Evolutionary conservation across 2,329 filamentous ascomycete genomes (phyloP), one percentile per base, ranked within the genome.

Genomic region (Aspergillus latus): DNA sequence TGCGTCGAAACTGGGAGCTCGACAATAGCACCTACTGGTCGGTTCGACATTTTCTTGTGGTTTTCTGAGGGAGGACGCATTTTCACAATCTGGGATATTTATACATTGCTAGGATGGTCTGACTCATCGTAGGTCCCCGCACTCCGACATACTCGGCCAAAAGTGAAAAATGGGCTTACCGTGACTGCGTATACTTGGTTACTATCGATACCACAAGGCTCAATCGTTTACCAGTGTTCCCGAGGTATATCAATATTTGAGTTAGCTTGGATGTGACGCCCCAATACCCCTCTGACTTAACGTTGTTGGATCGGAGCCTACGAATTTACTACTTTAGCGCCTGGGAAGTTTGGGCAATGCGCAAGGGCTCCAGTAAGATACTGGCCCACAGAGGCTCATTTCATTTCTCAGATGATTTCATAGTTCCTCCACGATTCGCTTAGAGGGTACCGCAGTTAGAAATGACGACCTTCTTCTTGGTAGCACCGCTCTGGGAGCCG

Each of bases 401-500:
- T 47, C 11, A 15, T 32, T 47, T 36, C 26, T 15, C 4, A 15
- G 9, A 15, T 21, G 15, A n/a, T 16, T 11, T n/a, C 11, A 32
- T 11, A 37, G 32, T 7, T 11, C 10, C 13, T 21, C n/a, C 6
- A 7, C 39, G 6, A n/a, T 15, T 3, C 34, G 29, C 42, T 44
- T 48, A 54, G 32, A 48, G 2, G 45, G 46, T 45, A 21, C 52
- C 39, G n/a, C 30, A 39, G 13, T 34, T 21, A n/a, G 46, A 7
- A 15, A 49, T 13, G 9, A 10, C 13, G 43, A 55, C 10, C 13
- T 30, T 32, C 26, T 34, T 16, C 8, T 40, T 32, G 47, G 54
- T 40, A 3, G 32, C 21, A n/a, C 84, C 84, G 59, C 74, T 79
- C 69, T 70, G 72, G 73, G 74, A 80, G 66, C 85, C 84, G 64